These are phyloP conservation scores for Tulasnella sp. DNA, from an alignment of 768 basidiomycete species.

Conservation along the genomic window DNA sequence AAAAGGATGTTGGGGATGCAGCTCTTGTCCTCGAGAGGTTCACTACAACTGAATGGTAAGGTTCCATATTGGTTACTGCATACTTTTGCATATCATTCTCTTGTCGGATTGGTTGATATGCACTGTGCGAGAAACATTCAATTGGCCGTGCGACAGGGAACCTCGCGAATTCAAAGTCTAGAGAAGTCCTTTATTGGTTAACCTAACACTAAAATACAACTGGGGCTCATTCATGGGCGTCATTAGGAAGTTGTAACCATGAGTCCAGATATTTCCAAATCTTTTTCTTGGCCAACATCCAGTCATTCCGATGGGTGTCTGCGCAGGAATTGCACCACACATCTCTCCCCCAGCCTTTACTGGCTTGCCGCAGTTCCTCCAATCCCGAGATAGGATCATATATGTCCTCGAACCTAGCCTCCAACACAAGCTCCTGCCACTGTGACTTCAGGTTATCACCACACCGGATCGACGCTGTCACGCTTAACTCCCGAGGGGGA, in stretches of 20 bases:
- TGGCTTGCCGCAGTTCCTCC: neutral
- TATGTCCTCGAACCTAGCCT: neutral
- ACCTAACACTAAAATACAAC: neutral
- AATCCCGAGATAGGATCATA: neutral
- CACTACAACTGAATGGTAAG: conserved; percentile 30
- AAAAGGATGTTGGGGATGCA: conserved; percentile 92
- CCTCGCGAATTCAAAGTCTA: no score
- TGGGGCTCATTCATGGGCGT: neutral
- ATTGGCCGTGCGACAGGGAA: no score
- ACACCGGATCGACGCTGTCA: neutral
- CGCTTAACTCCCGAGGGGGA: no score
- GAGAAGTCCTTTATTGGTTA: neutral
- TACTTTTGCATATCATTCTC: neutral
- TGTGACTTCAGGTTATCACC: neutral
- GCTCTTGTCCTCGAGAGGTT: conserved; percentile 73
- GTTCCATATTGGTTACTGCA: no score
- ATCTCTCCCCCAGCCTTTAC: neutral
- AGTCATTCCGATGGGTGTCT: neutral
- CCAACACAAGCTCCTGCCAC: neutral
- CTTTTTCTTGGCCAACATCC: neutral
- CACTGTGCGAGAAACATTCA: no score
- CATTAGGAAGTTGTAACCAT: neutral
- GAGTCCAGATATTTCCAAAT: neutral
- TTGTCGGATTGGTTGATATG: no score
- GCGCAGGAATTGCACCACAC: neutral